phyloP scores from a whole-genome alignment of 2,329 filamentous ascomycete genomes.

The Colletotrichum acutatum region DNA sequence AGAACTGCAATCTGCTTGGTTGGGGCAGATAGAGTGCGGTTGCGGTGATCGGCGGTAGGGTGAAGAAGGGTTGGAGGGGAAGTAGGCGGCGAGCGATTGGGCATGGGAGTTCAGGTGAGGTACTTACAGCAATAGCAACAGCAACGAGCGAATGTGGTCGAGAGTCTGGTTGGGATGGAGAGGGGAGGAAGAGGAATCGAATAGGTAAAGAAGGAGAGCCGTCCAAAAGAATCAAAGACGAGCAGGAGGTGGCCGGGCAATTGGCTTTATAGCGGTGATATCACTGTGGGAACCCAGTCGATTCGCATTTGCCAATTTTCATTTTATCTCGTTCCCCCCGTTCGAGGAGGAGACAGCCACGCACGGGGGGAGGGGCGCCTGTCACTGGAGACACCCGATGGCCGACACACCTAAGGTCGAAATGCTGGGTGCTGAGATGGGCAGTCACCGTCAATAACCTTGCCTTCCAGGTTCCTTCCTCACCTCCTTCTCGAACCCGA shows the following conservation, averaged over 20 bases:
- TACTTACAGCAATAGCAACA: slow-evolving; percentile 29
- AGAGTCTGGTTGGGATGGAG: slow-evolving; percentile 3
- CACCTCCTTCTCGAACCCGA: neutral
- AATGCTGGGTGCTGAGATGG: neutral
- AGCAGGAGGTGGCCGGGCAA: slow-evolving; percentile 20
- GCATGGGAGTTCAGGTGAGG: neutral
- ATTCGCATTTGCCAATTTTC: slow-evolving; percentile 36
- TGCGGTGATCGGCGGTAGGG: slow-evolving; percentile 23
- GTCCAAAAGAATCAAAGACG: neutral
- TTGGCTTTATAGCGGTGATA: slow-evolving; percentile 36
- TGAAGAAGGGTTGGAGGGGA: neutral
- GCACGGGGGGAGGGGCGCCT: neutral
- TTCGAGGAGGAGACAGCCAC: slow-evolving; percentile 4
- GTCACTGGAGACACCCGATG: neutral
- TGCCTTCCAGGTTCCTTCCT: neutral
- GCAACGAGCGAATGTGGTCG: slow-evolving; percentile 24
- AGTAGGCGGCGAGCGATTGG: neutral
- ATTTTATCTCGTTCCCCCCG: slow-evolving; percentile 33
- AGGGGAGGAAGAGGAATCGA: neutral
- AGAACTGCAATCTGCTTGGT: neutral
- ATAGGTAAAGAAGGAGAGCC: slow-evolving; percentile 7
- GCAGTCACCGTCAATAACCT: slow-evolving; percentile 2
- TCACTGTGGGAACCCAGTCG: slow-evolving; percentile 35
- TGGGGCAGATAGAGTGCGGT: slow-evolving; percentile 15
- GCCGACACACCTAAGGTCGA: neutral